These are phyloP conservation scores for Diaporthe destruens DNA, from an alignment of 2,329 filamentous ascomycete genomes.

Conservation along the genomic window DNA sequence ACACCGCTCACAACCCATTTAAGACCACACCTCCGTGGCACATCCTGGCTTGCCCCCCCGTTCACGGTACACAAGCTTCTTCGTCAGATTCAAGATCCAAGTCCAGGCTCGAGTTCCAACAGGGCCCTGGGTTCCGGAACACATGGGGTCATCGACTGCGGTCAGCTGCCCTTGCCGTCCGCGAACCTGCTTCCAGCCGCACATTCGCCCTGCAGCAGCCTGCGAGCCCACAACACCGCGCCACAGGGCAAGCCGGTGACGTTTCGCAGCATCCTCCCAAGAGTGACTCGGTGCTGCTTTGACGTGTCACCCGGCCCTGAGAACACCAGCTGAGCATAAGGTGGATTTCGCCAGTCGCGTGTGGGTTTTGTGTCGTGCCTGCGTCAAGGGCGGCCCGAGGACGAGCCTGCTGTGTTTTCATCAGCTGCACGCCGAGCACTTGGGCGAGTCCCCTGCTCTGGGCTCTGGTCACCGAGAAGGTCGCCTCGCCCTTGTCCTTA, in stretches of 20 bases:
- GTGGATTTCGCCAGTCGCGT: conserved; percentile 3
- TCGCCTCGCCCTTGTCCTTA: conserved; percentile 28
- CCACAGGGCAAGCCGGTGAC: neutral
- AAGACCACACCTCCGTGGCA: conserved; percentile 28
- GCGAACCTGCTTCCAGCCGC: conserved; percentile 7
- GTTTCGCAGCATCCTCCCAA: neutral
- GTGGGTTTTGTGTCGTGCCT: neutral
- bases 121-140: conserved; percentile 6
- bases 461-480: conserved; percentile 11
- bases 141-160: conserved; percentile 21
- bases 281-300: no score
- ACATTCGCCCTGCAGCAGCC: conserved; percentile 14
- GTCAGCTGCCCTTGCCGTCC: conserved; percentile 20
- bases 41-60: conserved; percentile 9
- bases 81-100: conserved; percentile 8
- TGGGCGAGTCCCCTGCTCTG: conserved; percentile 3
- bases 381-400: conserved; percentile 19
- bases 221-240: neutral
- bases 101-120: neutral
- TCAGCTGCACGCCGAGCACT: conserved; percentile 12
- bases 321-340: neutral
- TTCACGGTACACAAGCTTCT: conserved; percentile 9
- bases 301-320: neutral
- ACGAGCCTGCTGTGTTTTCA: conserved; percentile 22
- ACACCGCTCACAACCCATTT: conserved; percentile 25